Conservation (phyloP, 257 asterid genomes). For the Solanum bulbocastanum region DNA sequence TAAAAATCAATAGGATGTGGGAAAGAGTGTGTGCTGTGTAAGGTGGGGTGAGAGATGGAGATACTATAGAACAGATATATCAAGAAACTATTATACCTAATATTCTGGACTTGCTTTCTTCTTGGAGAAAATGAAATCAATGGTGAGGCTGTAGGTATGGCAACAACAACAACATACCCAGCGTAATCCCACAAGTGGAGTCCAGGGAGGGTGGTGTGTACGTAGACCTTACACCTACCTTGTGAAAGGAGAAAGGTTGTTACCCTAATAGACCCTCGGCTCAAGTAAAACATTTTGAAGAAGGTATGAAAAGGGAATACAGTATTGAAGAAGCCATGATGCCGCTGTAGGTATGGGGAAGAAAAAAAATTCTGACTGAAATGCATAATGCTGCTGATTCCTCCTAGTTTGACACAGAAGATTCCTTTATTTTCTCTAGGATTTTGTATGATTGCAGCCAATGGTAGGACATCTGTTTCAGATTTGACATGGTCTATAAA, state of each 20-base stretch:
- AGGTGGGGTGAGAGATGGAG: background rate
- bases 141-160: background rate
- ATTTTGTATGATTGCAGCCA: background rate
- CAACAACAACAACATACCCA: background rate
- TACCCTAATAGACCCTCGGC: background rate
- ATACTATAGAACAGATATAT: background rate
- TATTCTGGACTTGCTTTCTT: background rate
- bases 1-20: background rate
- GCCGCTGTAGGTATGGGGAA: background rate
- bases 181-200: background rate
- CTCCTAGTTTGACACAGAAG: background rate
- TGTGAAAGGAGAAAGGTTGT: background rate
- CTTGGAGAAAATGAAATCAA: background rate
- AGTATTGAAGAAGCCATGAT: background rate
- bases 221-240: background rate
- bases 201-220: background rate
- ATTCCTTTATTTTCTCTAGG: background rate
- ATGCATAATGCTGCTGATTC: background rate
- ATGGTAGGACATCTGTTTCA: background rate
- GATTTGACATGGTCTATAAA: background rate
- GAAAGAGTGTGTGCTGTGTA: background rate
- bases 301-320: background rate
- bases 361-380: background rate
- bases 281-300: background rate
- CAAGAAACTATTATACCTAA: background rate